Base-by-base conservation (phyloP, 441 rosid genomes). In the Capsella rubella region DNA sequence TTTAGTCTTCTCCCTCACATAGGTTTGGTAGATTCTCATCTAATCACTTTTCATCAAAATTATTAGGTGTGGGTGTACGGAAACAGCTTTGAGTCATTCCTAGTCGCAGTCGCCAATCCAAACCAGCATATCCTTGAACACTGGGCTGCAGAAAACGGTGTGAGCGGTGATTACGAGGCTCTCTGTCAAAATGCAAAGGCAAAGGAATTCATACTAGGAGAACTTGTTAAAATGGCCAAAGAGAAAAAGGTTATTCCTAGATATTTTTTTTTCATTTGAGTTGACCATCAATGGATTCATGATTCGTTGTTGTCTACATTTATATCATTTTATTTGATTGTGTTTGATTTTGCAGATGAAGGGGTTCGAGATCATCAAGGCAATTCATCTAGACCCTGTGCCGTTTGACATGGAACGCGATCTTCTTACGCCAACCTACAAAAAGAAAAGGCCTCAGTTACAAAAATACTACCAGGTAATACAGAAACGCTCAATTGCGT, bases 361-460 rank as follows among this genome's bases (percentile, higher is more conserved):
- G 78, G 98, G 99, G 34, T 95, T 92, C 42, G 98, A 95, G 85
- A 79, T 85, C 37, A 71, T 95, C 34, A 95, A 85, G 81, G 96
- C 85, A 13, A 84, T 91, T 53, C 99, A 95, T 80, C 87, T 93
- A 16, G 99, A 93, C 43, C 95, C 99, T 0, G 92, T 74, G 61
- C 86, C 98, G 43, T 95, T 95, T 35, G 98, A 93, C 81, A 87
- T 92, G 77, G 97, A 92, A 15, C 95, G 90, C 0, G 94, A 93
- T 60, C 92, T 93, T 56, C 90, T 95, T 37, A 93, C 99, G 15
- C 99, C 99, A 2, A 95, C 98, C 1, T 95, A 67, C 65, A 95
- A 95, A 88, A 95, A 88, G 88, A 95, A 92, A 83, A 86, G 99
- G 79, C 97, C 98, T 27, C 99, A 95, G 31, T 78, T 91, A 80